Conservation (phyloP, 2,329 filamentous ascomycete species). For the Paecilomyces sp. region DNA sequence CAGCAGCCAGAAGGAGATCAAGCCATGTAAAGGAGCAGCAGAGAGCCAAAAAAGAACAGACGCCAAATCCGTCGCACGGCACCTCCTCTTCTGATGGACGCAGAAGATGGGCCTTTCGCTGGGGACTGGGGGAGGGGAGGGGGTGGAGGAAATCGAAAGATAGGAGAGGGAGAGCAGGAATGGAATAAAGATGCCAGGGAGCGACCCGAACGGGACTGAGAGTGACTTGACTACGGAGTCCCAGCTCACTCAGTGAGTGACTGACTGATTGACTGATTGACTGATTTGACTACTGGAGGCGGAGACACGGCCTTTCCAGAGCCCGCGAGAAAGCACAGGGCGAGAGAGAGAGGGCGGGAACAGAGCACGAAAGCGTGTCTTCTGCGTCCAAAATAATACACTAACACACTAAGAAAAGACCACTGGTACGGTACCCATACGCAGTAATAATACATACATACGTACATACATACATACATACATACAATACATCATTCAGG, state of each 20-base stretch:
- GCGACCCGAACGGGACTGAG: constrained; percentile 8
- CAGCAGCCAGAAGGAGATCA: constrained; percentile 14
- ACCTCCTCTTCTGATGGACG: constrained; percentile 19
- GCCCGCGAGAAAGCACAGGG: background rate
- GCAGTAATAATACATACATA: too few relatives aligned
- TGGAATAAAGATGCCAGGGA: constrained; percentile 21
- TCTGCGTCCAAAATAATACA: background rate
- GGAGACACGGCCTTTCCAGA: background rate
- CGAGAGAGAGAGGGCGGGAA: too few relatives aligned
- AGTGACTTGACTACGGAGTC: too few relatives aligned
- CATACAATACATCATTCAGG: too few relatives aligned
- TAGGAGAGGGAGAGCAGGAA: constrained; percentile 13
- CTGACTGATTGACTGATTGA: too few relatives aligned
- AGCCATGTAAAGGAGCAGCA: constrained; percentile 23
- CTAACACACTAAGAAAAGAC: background rate
- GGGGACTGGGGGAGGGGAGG: constrained; percentile 9
- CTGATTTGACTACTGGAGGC: background rate
- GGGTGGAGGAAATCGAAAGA: constrained; percentile 9
- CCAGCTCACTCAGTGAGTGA: too few relatives aligned
- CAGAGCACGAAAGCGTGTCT: constrained; percentile 1
- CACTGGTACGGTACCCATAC: background rate
- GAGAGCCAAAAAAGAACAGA: constrained; percentile 10
- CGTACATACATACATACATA: too few relatives aligned
- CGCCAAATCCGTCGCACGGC: constrained; percentile 21
- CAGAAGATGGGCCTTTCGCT: constrained; percentile 22